Evolutionary conservation across 2,329 filamentous ascomycete species (phyloP).

Genomic region (Blastomyces percursus): DNA sequence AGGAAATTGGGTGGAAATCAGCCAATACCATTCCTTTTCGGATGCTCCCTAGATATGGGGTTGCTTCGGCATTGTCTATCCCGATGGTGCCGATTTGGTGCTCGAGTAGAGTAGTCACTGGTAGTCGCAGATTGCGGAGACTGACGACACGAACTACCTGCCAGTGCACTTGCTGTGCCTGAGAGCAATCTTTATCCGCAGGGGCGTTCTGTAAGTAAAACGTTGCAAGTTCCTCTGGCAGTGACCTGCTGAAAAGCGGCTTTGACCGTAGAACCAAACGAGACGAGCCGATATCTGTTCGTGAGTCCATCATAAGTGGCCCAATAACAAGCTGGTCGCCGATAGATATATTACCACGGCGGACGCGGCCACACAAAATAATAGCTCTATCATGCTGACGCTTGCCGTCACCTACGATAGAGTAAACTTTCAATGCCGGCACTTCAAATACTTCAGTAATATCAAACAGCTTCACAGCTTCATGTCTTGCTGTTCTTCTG

Average conservation of each 20-base stretch:
- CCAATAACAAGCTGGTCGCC: constrained; percentile 71
- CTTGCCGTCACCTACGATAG: constrained; percentile 29
- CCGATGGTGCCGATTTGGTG: constrained; percentile 89
- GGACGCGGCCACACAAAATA: constrained; percentile 76
- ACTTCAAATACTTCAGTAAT: constrained; percentile 83
- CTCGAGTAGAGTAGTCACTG: constrained; percentile 61
- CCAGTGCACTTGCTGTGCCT: constrained; percentile 59
- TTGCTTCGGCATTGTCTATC: constrained; percentile 40
- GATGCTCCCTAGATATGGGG: constrained; percentile 32
- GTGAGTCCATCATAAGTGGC: constrained; percentile 48
- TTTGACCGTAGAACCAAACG: constrained; percentile 15
- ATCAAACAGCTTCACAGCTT: constrained; percentile 63
- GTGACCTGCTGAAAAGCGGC: constrained; percentile 22
- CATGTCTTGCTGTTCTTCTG: constrained; percentile 29
- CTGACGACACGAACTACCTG: constrained; percentile 69
- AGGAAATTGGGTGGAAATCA: constrained; percentile 41
- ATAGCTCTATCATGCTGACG: constrained; percentile 44
- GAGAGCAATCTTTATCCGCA: constrained; percentile 39
- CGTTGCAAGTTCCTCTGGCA: constrained; percentile 25
- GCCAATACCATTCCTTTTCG: constrained; percentile 77
- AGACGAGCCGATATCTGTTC: constrained; percentile 28
- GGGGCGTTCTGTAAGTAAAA: constrained; percentile 22
- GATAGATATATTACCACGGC: constrained; percentile 65
- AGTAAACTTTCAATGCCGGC: constrained; percentile 49
- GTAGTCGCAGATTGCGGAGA: constrained; percentile 74